phyloP scores from a whole-genome alignment of 495 filamentous ascomycete genomes.

The Penicillium argentinense region DNA sequence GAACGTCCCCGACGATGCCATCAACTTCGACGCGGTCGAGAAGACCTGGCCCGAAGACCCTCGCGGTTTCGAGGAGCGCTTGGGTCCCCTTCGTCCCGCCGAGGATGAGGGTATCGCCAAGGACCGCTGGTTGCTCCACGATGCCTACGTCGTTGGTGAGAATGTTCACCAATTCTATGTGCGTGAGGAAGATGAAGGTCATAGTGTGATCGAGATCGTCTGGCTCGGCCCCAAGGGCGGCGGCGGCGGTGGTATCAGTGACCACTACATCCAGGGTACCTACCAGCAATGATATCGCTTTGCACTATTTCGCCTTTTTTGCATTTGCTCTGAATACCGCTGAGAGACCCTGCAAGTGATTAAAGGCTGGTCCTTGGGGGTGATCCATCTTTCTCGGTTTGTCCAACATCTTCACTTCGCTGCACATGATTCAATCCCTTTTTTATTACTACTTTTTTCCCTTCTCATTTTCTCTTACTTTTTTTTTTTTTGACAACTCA shows the following conservation, averaged over 20 bases:
- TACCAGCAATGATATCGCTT: slow-evolving; percentile 25
- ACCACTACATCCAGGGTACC: slow-evolving; percentile 28
- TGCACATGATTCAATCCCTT: slow-evolving; percentile 41
- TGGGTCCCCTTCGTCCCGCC: slow-evolving; percentile 51
- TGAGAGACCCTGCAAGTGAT: slow-evolving; percentile 12
- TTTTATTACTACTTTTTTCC: slow-evolving; percentile 13
- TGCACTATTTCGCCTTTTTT: neutral
- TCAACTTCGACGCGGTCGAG: slow-evolving; percentile 58
- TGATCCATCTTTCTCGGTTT: slow-evolving; percentile 4
- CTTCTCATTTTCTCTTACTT: slow-evolving; percentile 13
- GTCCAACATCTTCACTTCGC: slow-evolving; percentile 24
- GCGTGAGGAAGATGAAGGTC: slow-evolving; percentile 46
- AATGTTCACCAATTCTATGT: slow-evolving; percentile 51
- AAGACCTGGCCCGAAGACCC: slow-evolving; percentile 59
- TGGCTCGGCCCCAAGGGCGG: slow-evolving; percentile 50
- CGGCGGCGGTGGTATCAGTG: slow-evolving; percentile 40
- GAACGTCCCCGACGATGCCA: slow-evolving; percentile 40
- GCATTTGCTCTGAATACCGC: neutral
- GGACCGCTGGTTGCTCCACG: slow-evolving; percentile 46
- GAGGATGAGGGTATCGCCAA: slow-evolving; percentile 44
- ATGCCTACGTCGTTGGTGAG: slow-evolving; percentile 43
- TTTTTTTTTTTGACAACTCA: slow-evolving; percentile 13
- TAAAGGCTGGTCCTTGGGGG: slow-evolving; percentile 28
- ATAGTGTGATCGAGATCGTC: slow-evolving; percentile 50
- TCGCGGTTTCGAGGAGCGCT: slow-evolving; percentile 49